Evolutionary conservation across 208 protist species (phyloP), one percentile per base, ranked within the genome.

Genomic region (Acanthamoeba divionensis): DNA sequence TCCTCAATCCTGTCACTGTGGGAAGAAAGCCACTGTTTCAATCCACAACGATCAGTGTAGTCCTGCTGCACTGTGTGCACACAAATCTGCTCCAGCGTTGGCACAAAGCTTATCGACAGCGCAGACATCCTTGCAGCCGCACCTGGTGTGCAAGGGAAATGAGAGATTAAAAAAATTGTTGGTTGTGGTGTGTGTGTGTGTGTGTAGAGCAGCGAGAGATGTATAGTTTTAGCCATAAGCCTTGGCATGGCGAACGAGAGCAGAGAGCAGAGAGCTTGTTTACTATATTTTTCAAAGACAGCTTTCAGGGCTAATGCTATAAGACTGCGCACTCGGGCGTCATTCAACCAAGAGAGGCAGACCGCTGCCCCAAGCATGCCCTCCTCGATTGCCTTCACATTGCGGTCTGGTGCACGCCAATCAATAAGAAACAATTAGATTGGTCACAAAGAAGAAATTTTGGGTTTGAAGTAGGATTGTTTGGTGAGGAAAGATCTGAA

Each of bases 371-470:
- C 75, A 10, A 85, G 48, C 31, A 85, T 21, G n/a, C 75, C 75
- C 33, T 85, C 75, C 29, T 85, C 75, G 9, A 85, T 85, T 38
- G 75, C 47, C 52, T 85, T 85, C 75, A 85, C 75, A 15, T 85
- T 85, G 36, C 36, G 36, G 36, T 41, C 36, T 41, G 36, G 36
- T 41, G 36, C 36, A 41, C 5, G 36, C 36, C 36, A 41, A 5
- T 41, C 36, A 41, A 41, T 41, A n/a, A n/a, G n/a, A n/a, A n/a
- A n/a, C n/a, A n/a, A n/a, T 41, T 41, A 41, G 36, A 41, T 41
- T 1, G 36, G 2, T 41, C 5, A 41, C 36, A 41, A 41, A 41
- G 36, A n/a, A n/a, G n/a, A n/a, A n/a, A n/a, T n/a, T n/a, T n/a
- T n/a, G n/a, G n/a, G 9, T 15, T 50, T 10, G 36, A 1, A 41